These are phyloP conservation scores for Cichorium intybus DNA, from an alignment of 140 eudicot genomes.

Conservation along the genomic window DNA sequence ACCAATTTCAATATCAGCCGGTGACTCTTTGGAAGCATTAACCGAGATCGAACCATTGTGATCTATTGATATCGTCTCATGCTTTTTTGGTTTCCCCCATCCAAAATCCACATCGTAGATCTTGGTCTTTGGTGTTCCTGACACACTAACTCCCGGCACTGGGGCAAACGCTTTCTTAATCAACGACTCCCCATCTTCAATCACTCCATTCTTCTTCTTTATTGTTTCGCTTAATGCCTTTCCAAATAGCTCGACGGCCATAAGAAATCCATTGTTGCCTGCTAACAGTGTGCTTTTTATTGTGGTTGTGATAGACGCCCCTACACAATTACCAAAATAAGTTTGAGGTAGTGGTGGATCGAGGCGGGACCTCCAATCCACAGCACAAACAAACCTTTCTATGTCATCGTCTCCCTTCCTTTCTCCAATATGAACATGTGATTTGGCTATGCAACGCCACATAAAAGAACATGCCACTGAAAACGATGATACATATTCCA, in stretches of 20 bases:
- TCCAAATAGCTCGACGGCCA: conserved; percentile 17
- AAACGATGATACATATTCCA: conserved; percentile 24
- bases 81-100: not conserved
- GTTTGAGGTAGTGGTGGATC: conserved; percentile 39
- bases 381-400: conserved; percentile 15
- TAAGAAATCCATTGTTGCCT: conserved; percentile 23
- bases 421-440: not conserved
- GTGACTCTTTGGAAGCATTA: not conserved
- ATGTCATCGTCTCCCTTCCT: conserved; percentile 3
- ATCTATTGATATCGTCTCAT: not conserved
- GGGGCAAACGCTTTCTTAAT: not conserved
- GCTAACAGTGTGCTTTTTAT: not conserved
- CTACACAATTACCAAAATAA: conserved; percentile 38
- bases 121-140: not conserved
- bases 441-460: conserved; percentile 32
- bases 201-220: conserved; percentile 14
- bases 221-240: conserved; percentile 10
- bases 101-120: not conserved
- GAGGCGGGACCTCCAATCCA: conserved; percentile 16
- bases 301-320: not conserved
- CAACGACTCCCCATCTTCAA: not conserved
- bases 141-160: not conserved
- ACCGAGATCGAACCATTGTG: not conserved
- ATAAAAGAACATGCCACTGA: conserved; percentile 22
- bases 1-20: conserved; percentile 31